Conservation (phyloP, 2,329 filamentous ascomycete genomes). For the Beauveria australis region DNA sequence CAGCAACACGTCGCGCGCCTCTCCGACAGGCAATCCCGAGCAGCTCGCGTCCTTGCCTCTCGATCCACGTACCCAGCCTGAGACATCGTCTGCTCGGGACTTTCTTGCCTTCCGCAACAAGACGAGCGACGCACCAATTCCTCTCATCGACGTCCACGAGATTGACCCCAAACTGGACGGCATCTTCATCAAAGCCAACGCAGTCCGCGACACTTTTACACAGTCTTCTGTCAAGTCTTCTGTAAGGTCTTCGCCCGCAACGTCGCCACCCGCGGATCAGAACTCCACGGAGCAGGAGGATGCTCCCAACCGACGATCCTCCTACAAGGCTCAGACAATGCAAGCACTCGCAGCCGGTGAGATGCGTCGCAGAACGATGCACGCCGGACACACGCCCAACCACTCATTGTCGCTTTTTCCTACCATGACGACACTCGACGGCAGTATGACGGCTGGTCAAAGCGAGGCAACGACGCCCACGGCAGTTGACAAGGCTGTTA, state of each 20-base stretch:
- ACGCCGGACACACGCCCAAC: conserved; percentile 55
- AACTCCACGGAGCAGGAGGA: conserved; percentile 8
- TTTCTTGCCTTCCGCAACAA: conserved; percentile 27
- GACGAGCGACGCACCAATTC: conserved; percentile 25
- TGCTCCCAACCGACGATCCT: conserved; percentile 18
- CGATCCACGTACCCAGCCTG: conserved; percentile 36
- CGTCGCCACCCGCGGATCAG: conserved; percentile 19
- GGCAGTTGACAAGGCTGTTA: conserved; percentile 7
- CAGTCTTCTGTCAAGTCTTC: conserved; percentile 24
- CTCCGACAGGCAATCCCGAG: conserved; percentile 27
- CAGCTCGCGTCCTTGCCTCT: conserved; percentile 31
- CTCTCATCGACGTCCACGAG: conserved; percentile 48
- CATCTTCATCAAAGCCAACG: conserved; percentile 46
- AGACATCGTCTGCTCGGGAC: conserved; percentile 26
- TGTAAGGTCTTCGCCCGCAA: conserved; percentile 21
- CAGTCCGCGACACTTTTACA: conserved; percentile 45
- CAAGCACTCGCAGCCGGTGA: conserved; percentile 40
- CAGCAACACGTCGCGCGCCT: conserved; percentile 25
- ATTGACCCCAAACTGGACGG: conserved; percentile 53
- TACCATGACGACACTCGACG: conserved; percentile 34
- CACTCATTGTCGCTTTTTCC: conserved; percentile 47
- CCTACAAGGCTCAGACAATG: conserved; percentile 35
- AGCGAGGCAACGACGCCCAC: conserved; percentile 24
- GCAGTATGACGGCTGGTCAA: conserved; percentile 19
- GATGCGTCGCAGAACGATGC: conserved; percentile 46